A percentile compares a stretch with the other conserved stretches of the same genome.
These are phyloP conservation scores for Arthromyces matolae DNA, from an alignment of 768 basidiomycete species.

Conservation along the genomic window DNA sequence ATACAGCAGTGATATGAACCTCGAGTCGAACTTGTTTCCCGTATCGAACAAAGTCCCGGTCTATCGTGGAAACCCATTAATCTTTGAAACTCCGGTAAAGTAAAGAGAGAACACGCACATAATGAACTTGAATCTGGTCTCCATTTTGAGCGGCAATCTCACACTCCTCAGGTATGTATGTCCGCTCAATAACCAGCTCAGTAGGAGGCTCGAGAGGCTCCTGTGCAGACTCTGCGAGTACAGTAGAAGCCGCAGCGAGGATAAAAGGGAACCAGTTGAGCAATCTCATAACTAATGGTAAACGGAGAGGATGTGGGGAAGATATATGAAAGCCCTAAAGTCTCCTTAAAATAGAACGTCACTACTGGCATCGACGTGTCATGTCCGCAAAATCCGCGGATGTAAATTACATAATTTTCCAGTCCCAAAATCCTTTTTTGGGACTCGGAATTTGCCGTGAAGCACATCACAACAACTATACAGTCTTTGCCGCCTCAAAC, in stretches of 20 bases:
- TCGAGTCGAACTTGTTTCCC: slow-evolving; percentile 89
- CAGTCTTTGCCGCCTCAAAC: slow-evolving; percentile 29
- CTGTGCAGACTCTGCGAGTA: slow-evolving; percentile 32
- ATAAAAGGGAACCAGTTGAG: slow-evolving; percentile 46
- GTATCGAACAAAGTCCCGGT: slow-evolving; percentile 76
- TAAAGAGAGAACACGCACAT: slow-evolving; percentile 41
- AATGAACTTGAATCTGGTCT: slow-evolving; percentile 72
- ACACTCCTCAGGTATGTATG: slow-evolving; percentile 57
- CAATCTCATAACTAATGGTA: slow-evolving; percentile 44
- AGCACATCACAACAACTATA: slow-evolving; percentile 28
- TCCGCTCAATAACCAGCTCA: slow-evolving; percentile 61
- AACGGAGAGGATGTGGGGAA: background rate
- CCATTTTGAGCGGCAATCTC: slow-evolving; percentile 51
- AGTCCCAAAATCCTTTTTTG: slow-evolving; percentile 3
- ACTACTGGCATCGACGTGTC: slow-evolving; percentile 11
- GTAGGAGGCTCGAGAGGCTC: slow-evolving; percentile 30
- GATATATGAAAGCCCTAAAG: no score
- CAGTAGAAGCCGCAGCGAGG: slow-evolving; percentile 45
- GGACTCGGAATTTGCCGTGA: slow-evolving; percentile 7
- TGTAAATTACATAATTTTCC: no score
- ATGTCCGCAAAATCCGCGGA: slow-evolving; percentile 4
- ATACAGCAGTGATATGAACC: slow-evolving; percentile 36
- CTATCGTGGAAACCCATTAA: slow-evolving; percentile 32
- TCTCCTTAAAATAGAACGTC: background rate
- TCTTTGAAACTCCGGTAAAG: background rate